Evolutionary conservation across 768 basidiomycete genomes (phyloP).

Genomic region (Lactifluus echinatus): DNA sequence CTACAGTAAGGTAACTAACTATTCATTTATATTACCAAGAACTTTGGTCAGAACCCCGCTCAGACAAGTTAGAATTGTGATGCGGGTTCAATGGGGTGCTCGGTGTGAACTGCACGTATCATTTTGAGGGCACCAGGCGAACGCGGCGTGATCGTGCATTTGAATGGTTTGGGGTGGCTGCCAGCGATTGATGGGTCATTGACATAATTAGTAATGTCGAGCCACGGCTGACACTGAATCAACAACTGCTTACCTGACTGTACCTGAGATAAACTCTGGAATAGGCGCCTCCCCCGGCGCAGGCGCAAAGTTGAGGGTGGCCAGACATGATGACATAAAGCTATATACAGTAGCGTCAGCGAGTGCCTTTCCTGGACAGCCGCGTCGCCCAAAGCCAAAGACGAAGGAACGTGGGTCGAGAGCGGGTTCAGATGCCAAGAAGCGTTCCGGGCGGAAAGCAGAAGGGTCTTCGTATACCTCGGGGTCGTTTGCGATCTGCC

Average conservation of each 20-base stretch:
- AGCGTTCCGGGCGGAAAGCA: conserved; percentile 20
- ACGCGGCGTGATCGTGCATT: not conserved
- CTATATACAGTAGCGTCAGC: conserved; percentile 1
- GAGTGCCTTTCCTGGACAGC: conserved; percentile 4
- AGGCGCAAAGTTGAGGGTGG: not conserved
- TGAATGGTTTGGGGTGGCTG: conserved; percentile 12
- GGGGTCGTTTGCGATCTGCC: conserved; percentile 10
- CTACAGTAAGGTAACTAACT: no score
- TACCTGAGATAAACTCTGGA: conserved; percentile 4
- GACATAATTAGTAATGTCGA: not conserved
- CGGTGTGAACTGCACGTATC: not conserved
- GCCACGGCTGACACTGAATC: not conserved
- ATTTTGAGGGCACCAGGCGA: not conserved
- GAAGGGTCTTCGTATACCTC: conserved; percentile 14
- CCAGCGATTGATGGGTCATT: not conserved
- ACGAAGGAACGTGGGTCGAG: conserved; percentile 14
- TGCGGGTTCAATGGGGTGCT: not conserved
- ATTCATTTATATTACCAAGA: no score
- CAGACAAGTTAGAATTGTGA: not conserved
- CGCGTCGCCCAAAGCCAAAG: conserved; percentile 17
- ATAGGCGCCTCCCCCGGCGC: not conserved
- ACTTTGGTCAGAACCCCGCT: not conserved
- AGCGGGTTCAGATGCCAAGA: conserved; percentile 1
- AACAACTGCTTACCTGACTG: conserved; percentile 1
- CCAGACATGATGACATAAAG: conserved; percentile 3